Conservation (phyloP, 2,329 filamentous ascomycete species). For the Calonectria hawksworthii region DNA sequence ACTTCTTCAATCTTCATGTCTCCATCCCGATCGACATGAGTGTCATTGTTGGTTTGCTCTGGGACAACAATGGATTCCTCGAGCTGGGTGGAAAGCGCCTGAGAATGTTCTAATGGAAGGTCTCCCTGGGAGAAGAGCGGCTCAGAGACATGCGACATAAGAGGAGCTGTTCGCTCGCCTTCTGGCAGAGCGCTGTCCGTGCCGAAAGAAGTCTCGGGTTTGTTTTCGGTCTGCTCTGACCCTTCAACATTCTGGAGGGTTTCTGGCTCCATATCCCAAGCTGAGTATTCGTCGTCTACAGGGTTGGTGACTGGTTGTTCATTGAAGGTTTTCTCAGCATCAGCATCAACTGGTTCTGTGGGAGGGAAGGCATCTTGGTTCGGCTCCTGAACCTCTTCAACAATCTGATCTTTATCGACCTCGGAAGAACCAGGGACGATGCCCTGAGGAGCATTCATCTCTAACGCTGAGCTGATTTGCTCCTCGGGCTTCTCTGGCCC, state of each 20-base stretch:
- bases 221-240: background rate
- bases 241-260: conserved; percentile 2
- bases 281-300: conserved; percentile 18
- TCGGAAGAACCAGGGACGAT: background rate
- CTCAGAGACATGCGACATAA: conserved; percentile 47
- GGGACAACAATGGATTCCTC: conserved; percentile 29
- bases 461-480: background rate
- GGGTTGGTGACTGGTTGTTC: background rate
- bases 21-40: background rate
- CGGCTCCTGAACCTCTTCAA: background rate
- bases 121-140: conserved; percentile 51
- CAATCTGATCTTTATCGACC: background rate
- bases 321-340: background rate
- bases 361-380: background rate
- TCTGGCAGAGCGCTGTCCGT: conserved; percentile 18
- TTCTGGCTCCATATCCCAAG: conserved; percentile 21
- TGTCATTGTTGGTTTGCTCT: conserved; percentile 6
- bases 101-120: conserved; percentile 40
- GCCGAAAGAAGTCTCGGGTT: background rate
- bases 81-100: conserved; percentile 42
- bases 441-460: conserved; percentile 10
- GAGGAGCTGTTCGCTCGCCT: conserved; percentile 3
- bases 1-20: background rate
- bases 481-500: background rate
- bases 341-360: background rate